A percentile compares a stretch with the other conserved stretches of the same genome.
Evolutionary conservation across 1,284 basidiomycete species (phyloP).

Genomic region (Apiotrichum gamsii): DNA sequence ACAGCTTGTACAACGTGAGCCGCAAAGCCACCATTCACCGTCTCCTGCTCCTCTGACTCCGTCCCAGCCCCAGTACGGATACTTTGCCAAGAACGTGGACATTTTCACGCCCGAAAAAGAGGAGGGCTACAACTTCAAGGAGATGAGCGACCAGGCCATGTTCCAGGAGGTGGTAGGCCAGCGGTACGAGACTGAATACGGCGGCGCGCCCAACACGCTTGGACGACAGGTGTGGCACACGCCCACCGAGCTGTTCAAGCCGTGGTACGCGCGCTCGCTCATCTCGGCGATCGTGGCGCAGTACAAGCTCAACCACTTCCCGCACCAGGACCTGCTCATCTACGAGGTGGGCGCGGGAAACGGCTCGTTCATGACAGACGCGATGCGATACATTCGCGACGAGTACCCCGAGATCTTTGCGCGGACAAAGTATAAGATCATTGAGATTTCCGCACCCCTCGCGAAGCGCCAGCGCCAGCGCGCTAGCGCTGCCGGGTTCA

Average conservation of each 20-base stretch:
- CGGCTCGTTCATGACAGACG: slow-evolving; percentile 83
- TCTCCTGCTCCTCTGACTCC: background rate
- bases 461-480: slow-evolving; percentile 64
- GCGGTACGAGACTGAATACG: slow-evolving; percentile 56
- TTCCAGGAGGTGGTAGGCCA: slow-evolving; percentile 76
- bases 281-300: slow-evolving; percentile 81
- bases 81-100: slow-evolving; percentile 85
- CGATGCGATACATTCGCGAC: slow-evolving; percentile 71
- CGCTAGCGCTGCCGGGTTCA: slow-evolving; percentile 51
- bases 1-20: slow-evolving; percentile 78
- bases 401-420: slow-evolving; percentile 87
- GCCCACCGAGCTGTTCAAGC: slow-evolving; percentile 97
- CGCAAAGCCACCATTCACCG: too few species aligned
- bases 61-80: slow-evolving; percentile 75
- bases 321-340: slow-evolving; percentile 88
- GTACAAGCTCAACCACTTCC: slow-evolving; percentile 89
- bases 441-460: slow-evolving; percentile 83
- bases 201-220: slow-evolving; percentile 50
- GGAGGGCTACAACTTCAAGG: slow-evolving; percentile 61
- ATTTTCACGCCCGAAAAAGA: slow-evolving; percentile 66
- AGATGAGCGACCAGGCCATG: slow-evolving; percentile 61
- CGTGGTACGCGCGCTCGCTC: slow-evolving; percentile 87
- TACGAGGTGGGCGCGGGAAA: slow-evolving; percentile 99
- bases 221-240: slow-evolving; percentile 98
- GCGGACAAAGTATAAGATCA: slow-evolving; percentile 73